These are phyloP conservation scores for Penicillium steckii DNA, from an alignment of 495 filamentous ascomycete genomes.

Conservation along the genomic window DNA sequence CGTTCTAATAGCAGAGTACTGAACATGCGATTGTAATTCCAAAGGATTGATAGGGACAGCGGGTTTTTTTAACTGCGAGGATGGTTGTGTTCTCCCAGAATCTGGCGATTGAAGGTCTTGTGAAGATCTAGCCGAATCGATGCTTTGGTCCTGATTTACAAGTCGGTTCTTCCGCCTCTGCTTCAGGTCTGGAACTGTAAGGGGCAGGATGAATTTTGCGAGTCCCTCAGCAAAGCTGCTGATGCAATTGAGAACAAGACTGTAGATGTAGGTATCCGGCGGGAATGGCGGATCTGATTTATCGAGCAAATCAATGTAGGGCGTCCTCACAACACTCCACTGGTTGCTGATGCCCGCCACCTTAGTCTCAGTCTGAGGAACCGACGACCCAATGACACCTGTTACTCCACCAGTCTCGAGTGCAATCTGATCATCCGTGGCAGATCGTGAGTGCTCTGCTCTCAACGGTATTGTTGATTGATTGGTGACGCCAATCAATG, in stretches of 20 bases:
- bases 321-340: constrained; percentile 85
- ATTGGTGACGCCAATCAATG: constrained; percentile 79
- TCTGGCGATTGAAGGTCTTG: constrained; percentile 41
- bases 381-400: constrained; percentile 79
- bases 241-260: constrained; percentile 83
- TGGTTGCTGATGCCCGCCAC: constrained; percentile 77
- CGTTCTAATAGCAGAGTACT: constrained; percentile 65
- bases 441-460: constrained; percentile 40
- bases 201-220: constrained; percentile 86
- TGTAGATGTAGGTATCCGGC: constrained; percentile 93
- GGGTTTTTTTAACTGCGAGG: constrained; percentile 53
- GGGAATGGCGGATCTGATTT: constrained; percentile 80
- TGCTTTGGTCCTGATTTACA: constrained; percentile 30
- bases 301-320: constrained; percentile 92
- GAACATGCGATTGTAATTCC: constrained; percentile 64
- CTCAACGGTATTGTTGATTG: constrained; percentile 75
- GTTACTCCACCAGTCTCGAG: constrained; percentile 84
- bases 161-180: constrained; percentile 52
- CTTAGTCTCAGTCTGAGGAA: constrained; percentile 61
- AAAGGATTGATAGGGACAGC: constrained; percentile 79
- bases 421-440: constrained; percentile 73
- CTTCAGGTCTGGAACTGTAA: constrained; percentile 68
- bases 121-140: constrained; percentile 38
- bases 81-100: constrained; percentile 23
- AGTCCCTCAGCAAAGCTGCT: constrained; percentile 85